phyloP scores from a whole-genome alignment of 306 rosid species.

The Dryas drummondii region DNA sequence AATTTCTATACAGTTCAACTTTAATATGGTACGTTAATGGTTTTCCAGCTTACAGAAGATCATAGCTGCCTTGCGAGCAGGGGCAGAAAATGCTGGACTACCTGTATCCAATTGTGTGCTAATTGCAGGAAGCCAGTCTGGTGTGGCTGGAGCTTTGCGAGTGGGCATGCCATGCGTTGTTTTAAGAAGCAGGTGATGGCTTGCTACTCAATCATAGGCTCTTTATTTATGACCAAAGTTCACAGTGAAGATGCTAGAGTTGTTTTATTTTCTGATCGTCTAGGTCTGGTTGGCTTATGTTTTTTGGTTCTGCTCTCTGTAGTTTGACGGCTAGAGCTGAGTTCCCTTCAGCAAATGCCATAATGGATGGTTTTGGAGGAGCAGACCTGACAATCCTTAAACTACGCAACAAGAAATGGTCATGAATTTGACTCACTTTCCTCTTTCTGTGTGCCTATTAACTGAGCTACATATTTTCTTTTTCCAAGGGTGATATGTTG shows the following conservation, averaged over 20 bases:
- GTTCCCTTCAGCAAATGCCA: constrained; percentile 81
- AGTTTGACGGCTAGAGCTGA: constrained; percentile 92
- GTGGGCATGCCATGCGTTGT: constrained; percentile 88
- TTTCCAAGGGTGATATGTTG: neutral
- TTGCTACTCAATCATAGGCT: neutral
- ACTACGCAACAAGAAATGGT: constrained; percentile 48
- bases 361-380: constrained; percentile 83
- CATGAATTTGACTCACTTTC: constrained; percentile 2
- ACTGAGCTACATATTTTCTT: neutral
- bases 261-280: neutral
- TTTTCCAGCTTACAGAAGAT: constrained; percentile 67
- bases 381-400: constrained; percentile 75
- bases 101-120: constrained; percentile 73
- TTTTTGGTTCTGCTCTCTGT: constrained; percentile 21
- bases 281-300: neutral
- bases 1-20: neutral
- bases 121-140: constrained; percentile 86
- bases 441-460: neutral
- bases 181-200: constrained; percentile 77
- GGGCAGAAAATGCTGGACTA: constrained; percentile 74
- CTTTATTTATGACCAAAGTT: neutral
- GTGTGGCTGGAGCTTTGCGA: constrained; percentile 69
- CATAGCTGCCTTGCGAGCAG: constrained; percentile 78
- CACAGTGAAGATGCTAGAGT: neutral
- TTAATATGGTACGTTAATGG: constrained; percentile 3